Evolutionary conservation across 2,329 filamentous ascomycete genomes (phyloP), one percentile per base, ranked within the genome.

Genomic region (Cladophialophora bantiana): DNA sequence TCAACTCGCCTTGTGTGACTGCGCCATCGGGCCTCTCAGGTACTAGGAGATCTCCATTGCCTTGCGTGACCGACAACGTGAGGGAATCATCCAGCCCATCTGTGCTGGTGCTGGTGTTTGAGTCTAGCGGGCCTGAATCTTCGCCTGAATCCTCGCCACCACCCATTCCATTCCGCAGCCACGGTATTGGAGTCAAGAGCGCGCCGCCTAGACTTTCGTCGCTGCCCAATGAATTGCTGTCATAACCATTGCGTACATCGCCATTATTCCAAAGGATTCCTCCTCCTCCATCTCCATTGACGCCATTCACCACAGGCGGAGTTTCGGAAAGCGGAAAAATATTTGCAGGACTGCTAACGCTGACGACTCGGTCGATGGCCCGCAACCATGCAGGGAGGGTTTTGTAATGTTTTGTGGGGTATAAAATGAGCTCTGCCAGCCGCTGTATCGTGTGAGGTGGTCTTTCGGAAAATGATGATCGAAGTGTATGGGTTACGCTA

Each of bases 371-470:
- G 77, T 98, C 93, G 57, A 98, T 86, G 2, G 95, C 95, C 73
- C 95, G 91, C 10, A 99, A 87, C 77, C 95, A 99, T 10, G 93
- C 86, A 0, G 92, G 88, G 2, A 98, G 85, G 61, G 89, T 90
- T 68, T 86, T 88, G 81, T 98, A 97, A 79, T 97, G 91, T 63
- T 85, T 84, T 67, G 83, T 89, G 0, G 95, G 95, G 32, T 84
- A 80, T 40, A 96, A 83, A 4, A 97, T 83, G 35, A 98, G 89
- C 82, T 99, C 95, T 26, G 93, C 88, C 26, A 99, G 86, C 45
- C 95, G 90, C 80, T 99, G 95, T 68, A 97, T 86, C 2, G 95
- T 98, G 77, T 98, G 93, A 0, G 95, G 95, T 1, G 95, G 94
- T 73, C 91, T 86, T 2, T 83, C 82, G 26, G 86, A 76, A 78